These are phyloP conservation scores for Cornus suecica DNA, from an alignment of 148 eudicot species.

Conservation along the genomic window DNA sequence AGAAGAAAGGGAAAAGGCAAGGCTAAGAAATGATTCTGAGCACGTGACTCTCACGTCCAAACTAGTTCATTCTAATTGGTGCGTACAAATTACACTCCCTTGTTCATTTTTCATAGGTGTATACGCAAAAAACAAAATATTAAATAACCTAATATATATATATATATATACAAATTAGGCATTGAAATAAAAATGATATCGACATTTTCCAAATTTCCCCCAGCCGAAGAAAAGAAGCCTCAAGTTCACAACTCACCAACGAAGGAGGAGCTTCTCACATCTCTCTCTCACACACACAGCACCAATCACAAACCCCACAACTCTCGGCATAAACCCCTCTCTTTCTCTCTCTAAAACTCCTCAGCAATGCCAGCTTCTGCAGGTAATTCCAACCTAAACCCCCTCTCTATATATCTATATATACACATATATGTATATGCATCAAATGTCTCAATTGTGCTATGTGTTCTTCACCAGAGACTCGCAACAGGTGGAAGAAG, in stretches of 20 bases:
- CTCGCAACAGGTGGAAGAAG: slow-evolving; percentile 70
- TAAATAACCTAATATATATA: too few relatives aligned
- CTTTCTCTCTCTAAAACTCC: slow-evolving; percentile 18
- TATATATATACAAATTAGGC: neutral
- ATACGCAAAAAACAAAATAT: too few relatives aligned
- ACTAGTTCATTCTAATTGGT: too few relatives aligned
- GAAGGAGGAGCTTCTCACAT: neutral
- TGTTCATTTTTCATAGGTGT: neutral
- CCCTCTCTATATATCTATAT: neutral
- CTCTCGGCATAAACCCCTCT: neutral
- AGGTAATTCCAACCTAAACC: slow-evolving; percentile 34
- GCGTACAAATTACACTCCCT: too few relatives aligned
- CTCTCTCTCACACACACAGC: slow-evolving; percentile 7
- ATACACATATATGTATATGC: neutral
- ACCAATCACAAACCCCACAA: slow-evolving; percentile 28
- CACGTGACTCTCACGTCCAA: too few relatives aligned
- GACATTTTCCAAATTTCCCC: too few relatives aligned
- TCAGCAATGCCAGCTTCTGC: slow-evolving; percentile 75
- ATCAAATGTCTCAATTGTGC: neutral
- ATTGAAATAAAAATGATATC: too few relatives aligned
- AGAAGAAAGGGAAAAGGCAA: too few relatives aligned
- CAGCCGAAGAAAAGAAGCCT: neutral
- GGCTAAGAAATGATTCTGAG: too few relatives aligned
- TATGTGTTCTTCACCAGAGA: slow-evolving; percentile 30
- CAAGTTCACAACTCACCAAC: neutral